Conservation (phyloP, 768 basidiomycete genomes). For the Leccinum ochraceum region DNA sequence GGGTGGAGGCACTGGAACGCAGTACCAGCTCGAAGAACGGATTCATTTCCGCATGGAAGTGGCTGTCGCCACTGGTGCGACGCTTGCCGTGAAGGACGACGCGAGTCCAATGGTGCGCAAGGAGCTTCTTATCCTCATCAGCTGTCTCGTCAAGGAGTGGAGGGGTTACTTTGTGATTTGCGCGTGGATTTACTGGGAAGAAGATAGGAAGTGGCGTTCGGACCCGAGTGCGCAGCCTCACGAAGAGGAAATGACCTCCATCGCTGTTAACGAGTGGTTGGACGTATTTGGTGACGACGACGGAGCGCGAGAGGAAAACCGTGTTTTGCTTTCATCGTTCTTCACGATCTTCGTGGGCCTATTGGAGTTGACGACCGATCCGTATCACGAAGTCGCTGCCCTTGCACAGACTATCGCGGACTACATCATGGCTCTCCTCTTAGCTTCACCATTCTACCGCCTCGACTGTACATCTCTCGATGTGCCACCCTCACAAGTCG, state of each 20-base stretch:
- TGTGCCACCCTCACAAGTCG: conserved; percentile 43
- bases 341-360: conserved; percentile 90
- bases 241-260: conserved; percentile 72
- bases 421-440: conserved; percentile 85
- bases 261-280: conserved; percentile 79
- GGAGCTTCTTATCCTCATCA: conserved; percentile 88
- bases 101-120: conserved; percentile 96
- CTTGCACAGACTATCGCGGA: conserved; percentile 91
- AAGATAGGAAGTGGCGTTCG: conserved; percentile 68
- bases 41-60: conserved; percentile 89
- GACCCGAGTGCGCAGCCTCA: conserved; percentile 36
- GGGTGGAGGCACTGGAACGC: conserved; percentile 85
- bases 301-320: conserved; percentile 69
- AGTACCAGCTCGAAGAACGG: conserved; percentile 71
- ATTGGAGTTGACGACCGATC: conserved; percentile 89
- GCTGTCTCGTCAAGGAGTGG: conserved; percentile 95
- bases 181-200: conserved; percentile 96
- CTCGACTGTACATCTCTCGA: conserved; percentile 69
- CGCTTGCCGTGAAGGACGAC: conserved; percentile 88
- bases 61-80: conserved; percentile 85
- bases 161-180: conserved; percentile 94
- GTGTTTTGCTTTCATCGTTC: conserved; percentile 86
- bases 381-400: conserved; percentile 89
- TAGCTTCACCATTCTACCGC: conserved; percentile 85
- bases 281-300: conserved; percentile 65